These are phyloP conservation scores for Cyberlindnera lachancei DNA, from an alignment of 805 yeast genomes.

Conservation along the genomic window DNA sequence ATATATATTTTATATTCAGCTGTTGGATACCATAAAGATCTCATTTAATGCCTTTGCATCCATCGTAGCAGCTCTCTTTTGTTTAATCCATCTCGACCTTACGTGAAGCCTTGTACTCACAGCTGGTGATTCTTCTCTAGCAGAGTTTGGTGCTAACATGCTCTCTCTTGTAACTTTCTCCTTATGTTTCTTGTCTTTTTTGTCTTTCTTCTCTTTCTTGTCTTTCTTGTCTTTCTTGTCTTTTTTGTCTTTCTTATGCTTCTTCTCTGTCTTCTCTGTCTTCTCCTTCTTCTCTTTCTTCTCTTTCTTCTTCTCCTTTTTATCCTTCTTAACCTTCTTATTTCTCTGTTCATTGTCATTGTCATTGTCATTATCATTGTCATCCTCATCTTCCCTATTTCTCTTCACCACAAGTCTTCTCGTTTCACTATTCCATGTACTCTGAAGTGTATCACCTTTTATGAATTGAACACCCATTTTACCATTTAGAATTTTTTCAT, in stretches of 20 bases:
- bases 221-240: conserved; percentile 22
- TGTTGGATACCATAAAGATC: conserved; percentile 76
- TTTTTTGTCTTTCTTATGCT: conserved; percentile 22
- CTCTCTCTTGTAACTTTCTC: conserved; percentile 32
- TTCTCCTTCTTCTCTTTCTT: conserved; percentile 17
- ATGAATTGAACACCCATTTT: conserved; percentile 86
- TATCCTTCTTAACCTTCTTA: conserved; percentile 22
- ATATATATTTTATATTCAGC: neutral
- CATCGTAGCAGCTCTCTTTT: conserved; percentile 86
- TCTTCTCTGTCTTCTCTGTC: conserved; percentile 20
- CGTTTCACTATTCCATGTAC: conserved; percentile 72
- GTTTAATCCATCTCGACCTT: conserved; percentile 81
- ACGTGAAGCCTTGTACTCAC: conserved; percentile 58
- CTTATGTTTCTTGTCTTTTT: conserved; percentile 23
- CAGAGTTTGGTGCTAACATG: conserved; percentile 32
- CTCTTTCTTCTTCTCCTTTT: conserved; percentile 24
- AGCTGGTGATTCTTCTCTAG: conserved; percentile 25
- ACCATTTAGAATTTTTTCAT: conserved; percentile 68
- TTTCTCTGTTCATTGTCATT: conserved; percentile 22
- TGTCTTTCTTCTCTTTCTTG: conserved; percentile 25
- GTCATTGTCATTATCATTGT: conserved; percentile 15
- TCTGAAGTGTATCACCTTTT: conserved; percentile 71
- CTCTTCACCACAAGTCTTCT: conserved; percentile 30
- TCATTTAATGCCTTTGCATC: conserved; percentile 86
- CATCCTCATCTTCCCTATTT: conserved; percentile 24